Conservation (phyloP, 495 filamentous ascomycete species). For the Podospora conica region DNA sequence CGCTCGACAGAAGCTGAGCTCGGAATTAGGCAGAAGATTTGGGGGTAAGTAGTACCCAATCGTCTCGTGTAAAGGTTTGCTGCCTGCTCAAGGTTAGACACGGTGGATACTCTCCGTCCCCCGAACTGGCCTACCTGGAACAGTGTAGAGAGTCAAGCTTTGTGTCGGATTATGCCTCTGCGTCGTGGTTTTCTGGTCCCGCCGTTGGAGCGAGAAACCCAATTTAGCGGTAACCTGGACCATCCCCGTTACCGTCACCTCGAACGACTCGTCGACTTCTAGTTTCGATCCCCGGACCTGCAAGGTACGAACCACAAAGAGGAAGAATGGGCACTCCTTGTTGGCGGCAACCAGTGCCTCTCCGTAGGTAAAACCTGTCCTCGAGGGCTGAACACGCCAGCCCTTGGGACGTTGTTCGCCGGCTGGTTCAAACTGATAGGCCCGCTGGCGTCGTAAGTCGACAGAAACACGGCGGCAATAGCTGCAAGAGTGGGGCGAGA, state of each 20-base stretch:
- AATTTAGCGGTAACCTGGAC: not conserved
- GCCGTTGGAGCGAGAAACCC: not conserved
- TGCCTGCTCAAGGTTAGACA: not conserved
- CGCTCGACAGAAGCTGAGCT: slow-evolving; percentile 3
- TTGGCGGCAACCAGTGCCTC: not conserved
- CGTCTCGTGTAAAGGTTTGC: not conserved
- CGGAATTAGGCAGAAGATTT: not conserved
- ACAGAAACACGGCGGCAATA: not conserved
- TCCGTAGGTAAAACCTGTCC: not conserved
- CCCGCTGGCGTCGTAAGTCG: not conserved
- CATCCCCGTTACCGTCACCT: not conserved
- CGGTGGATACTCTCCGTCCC: not conserved
- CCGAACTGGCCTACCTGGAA: not conserved
- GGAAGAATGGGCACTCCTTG: not conserved
- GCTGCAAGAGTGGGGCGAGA: slow-evolving; percentile 1
- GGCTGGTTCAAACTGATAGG: not conserved
- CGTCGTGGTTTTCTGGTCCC: not conserved
- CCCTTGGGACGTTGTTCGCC: not conserved
- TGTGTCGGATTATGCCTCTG: not conserved
- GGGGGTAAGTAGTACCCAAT: not conserved
- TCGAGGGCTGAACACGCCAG: not conserved
- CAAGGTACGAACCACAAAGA: not conserved
- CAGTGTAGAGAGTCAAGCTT: slow-evolving; percentile 2
- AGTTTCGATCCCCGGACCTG: not conserved
- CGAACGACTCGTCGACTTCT: not conserved